A percentile compares a stretch with the other conserved stretches of the same genome.
Evolutionary conservation across 495 filamentous ascomycete genomes (phyloP).

Genomic region (Platismatia glauca): DNA sequence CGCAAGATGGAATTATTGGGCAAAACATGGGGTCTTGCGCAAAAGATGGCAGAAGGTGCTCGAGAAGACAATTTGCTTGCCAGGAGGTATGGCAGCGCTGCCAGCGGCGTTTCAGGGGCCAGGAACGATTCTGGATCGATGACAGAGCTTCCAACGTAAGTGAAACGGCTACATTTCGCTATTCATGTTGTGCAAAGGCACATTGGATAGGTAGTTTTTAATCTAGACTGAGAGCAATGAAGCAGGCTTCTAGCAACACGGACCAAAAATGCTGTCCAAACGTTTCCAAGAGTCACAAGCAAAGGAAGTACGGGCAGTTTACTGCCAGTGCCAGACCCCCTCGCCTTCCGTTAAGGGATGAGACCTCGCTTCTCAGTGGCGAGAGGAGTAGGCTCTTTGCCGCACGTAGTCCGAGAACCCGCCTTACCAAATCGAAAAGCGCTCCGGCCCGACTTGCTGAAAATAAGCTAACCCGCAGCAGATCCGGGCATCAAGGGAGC

Average conservation of each 20-base stretch:
- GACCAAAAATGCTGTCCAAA: too few relatives aligned
- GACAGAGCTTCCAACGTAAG: not conserved
- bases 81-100: not conserved
- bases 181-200: not conserved
- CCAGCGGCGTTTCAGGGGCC: not conserved
- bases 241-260: not conserved
- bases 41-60: not conserved
- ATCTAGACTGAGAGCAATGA: not conserved
- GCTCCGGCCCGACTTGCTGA: too few relatives aligned
- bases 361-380: too few relatives aligned
- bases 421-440: too few relatives aligned
- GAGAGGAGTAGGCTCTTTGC: too few relatives aligned
- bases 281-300: too few relatives aligned
- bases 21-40: slow-evolving; percentile 10
- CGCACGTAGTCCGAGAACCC: too few relatives aligned
- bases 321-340: too few relatives aligned
- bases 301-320: too few relatives aligned
- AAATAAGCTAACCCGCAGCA: too few relatives aligned
- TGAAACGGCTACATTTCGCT: not conserved
- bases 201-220: not conserved
- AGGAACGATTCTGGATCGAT: not conserved
- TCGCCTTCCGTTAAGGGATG: too few relatives aligned
- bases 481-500: too few relatives aligned
- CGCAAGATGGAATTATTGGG: slow-evolving; percentile 5
- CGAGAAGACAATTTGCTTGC: not conserved